Percentiles rank a stretch among this genome's conserved stretches.
Evolutionary conservation across 768 basidiomycete species (phyloP).

Genomic region (Mycena albidolilacea): DNA sequence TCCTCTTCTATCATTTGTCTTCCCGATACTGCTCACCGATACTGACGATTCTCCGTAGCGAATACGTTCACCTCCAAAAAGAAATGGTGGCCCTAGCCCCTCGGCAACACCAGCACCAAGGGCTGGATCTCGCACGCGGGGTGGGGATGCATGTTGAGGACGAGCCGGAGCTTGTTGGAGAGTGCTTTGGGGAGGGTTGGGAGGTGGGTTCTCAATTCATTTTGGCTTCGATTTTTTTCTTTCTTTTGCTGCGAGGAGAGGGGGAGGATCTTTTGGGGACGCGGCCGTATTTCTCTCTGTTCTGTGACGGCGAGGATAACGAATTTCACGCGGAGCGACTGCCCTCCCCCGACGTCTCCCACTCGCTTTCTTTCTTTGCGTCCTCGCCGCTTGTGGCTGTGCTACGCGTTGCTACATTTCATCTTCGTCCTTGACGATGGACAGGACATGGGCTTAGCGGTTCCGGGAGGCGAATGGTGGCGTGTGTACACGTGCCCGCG

Average conservation of each 20-base stretch:
- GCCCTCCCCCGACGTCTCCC: neutral
- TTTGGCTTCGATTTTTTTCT: no score
- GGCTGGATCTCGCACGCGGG: conserved; percentile 64
- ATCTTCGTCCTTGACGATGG: neutral
- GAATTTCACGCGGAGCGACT: neutral
- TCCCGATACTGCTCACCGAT: neutral
- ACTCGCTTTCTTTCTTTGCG: neutral
- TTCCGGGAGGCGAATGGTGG: no score
- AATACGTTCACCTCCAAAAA: conserved; percentile 1
- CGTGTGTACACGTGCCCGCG: no score
- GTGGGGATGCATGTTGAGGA: conserved; percentile 88
- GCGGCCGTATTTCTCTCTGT: neutral
- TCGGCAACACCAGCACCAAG: conserved; percentile 2
- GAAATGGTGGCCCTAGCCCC: neutral
- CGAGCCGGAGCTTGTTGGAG: conserved; percentile 80
- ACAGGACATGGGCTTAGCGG: neutral
- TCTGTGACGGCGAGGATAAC: neutral
- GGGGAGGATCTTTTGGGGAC: conserved; percentile 6
- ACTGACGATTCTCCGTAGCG: neutral
- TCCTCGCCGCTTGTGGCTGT: conserved; percentile 5
- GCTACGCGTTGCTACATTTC: neutral
- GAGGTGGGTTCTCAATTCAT: conserved; percentile 65
- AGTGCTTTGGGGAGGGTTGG: conserved; percentile 76
- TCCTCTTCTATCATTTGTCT: neutral
- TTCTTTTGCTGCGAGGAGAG: neutral